phyloP scores from a whole-genome alignment of 176 grass and related monocot species.

The Pontederia crassipes region DNA sequence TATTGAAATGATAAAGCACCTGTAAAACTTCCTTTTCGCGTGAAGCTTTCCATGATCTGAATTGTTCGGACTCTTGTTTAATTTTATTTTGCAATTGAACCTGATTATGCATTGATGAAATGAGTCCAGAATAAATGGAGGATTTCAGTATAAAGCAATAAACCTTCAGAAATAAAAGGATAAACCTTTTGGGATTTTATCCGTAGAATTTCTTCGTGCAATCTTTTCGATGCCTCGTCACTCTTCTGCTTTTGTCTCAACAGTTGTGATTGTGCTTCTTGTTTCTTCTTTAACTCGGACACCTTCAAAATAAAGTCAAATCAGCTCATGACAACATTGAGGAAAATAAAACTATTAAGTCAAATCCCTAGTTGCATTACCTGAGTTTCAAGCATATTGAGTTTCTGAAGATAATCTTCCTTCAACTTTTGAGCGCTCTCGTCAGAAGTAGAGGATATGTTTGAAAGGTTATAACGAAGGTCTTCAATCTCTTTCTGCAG shows the following conservation, averaged over 20 bases:
- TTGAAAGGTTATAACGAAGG: constrained; percentile 55
- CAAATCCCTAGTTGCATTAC: constrained; percentile 18
- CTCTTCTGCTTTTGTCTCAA: constrained; percentile 84
- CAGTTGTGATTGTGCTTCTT: constrained; percentile 69
- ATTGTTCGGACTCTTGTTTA: constrained; percentile 96
- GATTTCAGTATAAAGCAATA: neutral
- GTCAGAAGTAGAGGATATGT: constrained; percentile 51
- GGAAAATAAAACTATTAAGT: constrained; percentile 4
- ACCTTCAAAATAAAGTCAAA: constrained; percentile 32
- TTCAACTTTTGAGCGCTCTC: constrained; percentile 64
- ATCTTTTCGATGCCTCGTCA: constrained; percentile 62
- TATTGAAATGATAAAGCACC: constrained; percentile 25
- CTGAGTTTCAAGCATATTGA: constrained; percentile 85
- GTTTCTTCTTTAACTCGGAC: constrained; percentile 80
- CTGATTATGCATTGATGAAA: constrained; percentile 23
- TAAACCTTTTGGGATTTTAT: constrained; percentile 90
- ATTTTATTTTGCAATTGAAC: constrained; percentile 97
- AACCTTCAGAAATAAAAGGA: neutral
- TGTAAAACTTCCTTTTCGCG: constrained; percentile 96
- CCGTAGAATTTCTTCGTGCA: constrained; percentile 85
- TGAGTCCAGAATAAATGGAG: neutral
- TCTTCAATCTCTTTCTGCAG: constrained; percentile 93
- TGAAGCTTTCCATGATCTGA: constrained; percentile 84
- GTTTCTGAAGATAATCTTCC: constrained; percentile 74
- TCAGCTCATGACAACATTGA: constrained; percentile 17